phyloP scores from a whole-genome alignment of 164 flowering plant species.

The Cinnamomum chago region DNA sequence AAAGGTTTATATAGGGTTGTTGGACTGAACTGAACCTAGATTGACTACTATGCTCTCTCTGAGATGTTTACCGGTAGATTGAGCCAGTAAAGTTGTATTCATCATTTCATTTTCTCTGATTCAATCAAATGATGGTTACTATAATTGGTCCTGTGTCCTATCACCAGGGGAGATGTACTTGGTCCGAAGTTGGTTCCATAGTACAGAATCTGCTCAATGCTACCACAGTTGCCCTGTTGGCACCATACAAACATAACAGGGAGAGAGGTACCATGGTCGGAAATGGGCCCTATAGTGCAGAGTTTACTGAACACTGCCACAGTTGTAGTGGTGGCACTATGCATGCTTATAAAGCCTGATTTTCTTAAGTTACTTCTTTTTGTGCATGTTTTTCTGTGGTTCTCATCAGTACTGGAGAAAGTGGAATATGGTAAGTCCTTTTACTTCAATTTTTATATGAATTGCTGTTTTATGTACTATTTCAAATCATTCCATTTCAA shows the following conservation, averaged over 20 bases:
- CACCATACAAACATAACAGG: too few species aligned
- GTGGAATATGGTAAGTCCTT: slow-evolving; percentile 95
- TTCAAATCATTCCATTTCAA: too few species aligned
- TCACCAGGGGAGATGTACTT: background rate
- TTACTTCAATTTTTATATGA: background rate
- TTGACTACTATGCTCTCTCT: background rate
- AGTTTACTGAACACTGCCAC: too few species aligned
- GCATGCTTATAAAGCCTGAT: background rate
- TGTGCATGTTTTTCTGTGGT: slow-evolving; percentile 16
- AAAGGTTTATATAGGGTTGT: too few species aligned
- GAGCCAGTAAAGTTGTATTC: background rate
- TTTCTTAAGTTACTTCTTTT: slow-evolving; percentile 9
- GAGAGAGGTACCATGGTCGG: too few species aligned
- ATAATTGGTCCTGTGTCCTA: background rate
- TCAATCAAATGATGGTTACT: background rate
- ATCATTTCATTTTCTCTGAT: background rate
- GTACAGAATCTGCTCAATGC: too few species aligned
- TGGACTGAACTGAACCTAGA: too few species aligned
- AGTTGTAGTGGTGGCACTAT: background rate
- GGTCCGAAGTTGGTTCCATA: too few species aligned
- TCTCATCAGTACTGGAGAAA: slow-evolving; percentile 91
- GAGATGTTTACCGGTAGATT: background rate
- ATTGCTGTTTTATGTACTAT: too few species aligned
- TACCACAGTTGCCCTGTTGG: too few species aligned
- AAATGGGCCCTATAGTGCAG: too few species aligned